A percentile compares a stretch with the other conserved stretches of the same genome.
These are phyloP conservation scores for Tulasnella sp. DNA, from an alignment of 768 basidiomycete species.

Conservation along the genomic window DNA sequence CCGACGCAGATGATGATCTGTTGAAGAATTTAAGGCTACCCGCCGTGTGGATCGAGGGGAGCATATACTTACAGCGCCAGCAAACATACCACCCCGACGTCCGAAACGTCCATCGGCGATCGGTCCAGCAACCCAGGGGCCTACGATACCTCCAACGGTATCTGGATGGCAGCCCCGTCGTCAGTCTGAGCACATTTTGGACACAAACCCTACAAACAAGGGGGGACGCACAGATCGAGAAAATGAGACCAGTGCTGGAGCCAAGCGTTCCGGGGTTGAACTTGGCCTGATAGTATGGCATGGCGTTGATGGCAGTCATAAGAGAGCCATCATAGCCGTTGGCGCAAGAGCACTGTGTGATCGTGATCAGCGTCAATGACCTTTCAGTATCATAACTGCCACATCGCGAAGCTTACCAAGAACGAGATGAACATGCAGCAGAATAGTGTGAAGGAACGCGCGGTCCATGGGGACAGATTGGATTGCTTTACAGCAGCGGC, in stretches of 20 bases:
- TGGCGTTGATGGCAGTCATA: slow-evolving; percentile 12
- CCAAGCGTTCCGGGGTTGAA: slow-evolving; percentile 22
- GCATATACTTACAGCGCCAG: slow-evolving; percentile 19
- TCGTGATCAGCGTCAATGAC: background rate
- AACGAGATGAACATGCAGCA: slow-evolving; percentile 23
- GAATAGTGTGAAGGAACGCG: slow-evolving; percentile 23
- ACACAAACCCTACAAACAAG: background rate
- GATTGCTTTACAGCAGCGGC: slow-evolving; percentile 20
- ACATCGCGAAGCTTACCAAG: slow-evolving; percentile 13
- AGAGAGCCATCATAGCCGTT: slow-evolving; percentile 24
- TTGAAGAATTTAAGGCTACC: slow-evolving; percentile 37
- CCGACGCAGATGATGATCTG: slow-evolving; percentile 26
- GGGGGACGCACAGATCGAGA: slow-evolving; percentile 21
- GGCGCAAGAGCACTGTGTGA: slow-evolving; percentile 21
- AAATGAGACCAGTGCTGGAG: slow-evolving; percentile 22
- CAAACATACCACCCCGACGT: slow-evolving; percentile 26
- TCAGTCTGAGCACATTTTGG: background rate
- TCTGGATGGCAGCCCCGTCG: slow-evolving; percentile 8
- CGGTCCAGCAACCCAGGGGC: slow-evolving; percentile 26
- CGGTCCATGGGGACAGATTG: slow-evolving; percentile 22
- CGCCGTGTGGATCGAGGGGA: too few species aligned
- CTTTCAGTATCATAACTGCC: background rate
- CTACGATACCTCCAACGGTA: slow-evolving; percentile 24
- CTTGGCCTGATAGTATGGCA: slow-evolving; percentile 21
- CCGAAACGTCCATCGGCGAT: slow-evolving; percentile 25